Percentiles rank a stretch among this genome's conserved stretches.
These are phyloP conservation scores for Arthrobotrys pseudoclavata DNA, from an alignment of 2,329 filamentous ascomycete genomes.

Conservation along the genomic window DNA sequence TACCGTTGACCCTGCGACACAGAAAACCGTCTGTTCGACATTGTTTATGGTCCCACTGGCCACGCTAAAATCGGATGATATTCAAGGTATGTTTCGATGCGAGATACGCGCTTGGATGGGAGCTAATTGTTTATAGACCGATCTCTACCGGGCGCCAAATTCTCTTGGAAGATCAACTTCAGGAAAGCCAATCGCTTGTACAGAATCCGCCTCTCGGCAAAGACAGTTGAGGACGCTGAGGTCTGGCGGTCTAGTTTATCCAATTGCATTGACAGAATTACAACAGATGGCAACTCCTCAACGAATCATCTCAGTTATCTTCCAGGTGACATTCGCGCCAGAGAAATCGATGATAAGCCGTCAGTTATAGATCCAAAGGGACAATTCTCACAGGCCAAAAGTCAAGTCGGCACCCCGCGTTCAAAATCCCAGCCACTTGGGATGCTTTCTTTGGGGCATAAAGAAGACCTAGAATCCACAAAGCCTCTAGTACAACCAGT, in stretches of 20 bases:
- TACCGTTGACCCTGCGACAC: constrained; percentile 55
- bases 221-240: constrained; percentile 54
- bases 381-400: constrained; percentile 45
- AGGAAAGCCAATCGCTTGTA: constrained; percentile 48
- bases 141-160: constrained; percentile 52
- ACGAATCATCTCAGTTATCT: constrained; percentile 49
- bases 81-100: constrained; percentile 35
- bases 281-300: constrained; percentile 13
- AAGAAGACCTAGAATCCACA: constrained; percentile 16
- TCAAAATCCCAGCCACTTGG: constrained; percentile 56
- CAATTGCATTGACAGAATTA: constrained; percentile 39
- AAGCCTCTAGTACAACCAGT: constrained; percentile 29
- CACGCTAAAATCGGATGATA: constrained; percentile 54
- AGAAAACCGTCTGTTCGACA: constrained; percentile 56
- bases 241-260: constrained; percentile 50
- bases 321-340: constrained; percentile 41
- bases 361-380: constrained; percentile 46
- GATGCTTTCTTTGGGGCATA: constrained; percentile 31
- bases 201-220: constrained; percentile 50
- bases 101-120: not conserved
- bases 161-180: constrained; percentile 59
- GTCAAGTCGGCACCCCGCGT: constrained; percentile 30
- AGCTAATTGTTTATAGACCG: constrained; percentile 35
- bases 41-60: constrained; percentile 57
- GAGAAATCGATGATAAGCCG: constrained; percentile 46